Evolutionary conservation across 441 rosid genomes (phyloP).

Genomic region (Eruca vesicaria): DNA sequence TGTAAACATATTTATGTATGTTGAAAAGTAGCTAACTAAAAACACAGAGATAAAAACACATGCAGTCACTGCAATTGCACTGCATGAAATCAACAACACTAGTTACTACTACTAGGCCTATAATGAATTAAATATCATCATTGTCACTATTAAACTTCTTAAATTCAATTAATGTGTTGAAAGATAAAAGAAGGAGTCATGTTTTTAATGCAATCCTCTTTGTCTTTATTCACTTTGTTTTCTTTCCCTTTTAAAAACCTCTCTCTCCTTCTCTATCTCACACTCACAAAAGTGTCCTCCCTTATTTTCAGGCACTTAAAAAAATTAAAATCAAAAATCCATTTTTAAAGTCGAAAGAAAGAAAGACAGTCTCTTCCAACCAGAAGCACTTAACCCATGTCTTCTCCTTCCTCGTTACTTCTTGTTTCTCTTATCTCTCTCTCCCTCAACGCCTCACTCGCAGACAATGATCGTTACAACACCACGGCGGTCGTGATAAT

Average conservation of each 20-base stretch:
- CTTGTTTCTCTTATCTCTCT: conserved; percentile 11
- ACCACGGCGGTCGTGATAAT: conserved; percentile 14
- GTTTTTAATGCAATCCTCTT: conserved; percentile 34
- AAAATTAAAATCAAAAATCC: not conserved
- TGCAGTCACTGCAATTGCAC: conserved; percentile 11
- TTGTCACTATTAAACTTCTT: not conserved
- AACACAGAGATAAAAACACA: conserved; percentile 17
- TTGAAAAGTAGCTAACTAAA: not conserved
- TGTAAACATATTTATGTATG: not conserved
- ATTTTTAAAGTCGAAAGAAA: conserved; percentile 18
- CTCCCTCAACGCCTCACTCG: conserved; percentile 9
- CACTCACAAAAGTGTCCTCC: conserved; percentile 29
- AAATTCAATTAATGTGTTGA: conserved; percentile 19
- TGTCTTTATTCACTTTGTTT: conserved; percentile 40
- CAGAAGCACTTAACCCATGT: conserved; percentile 15
- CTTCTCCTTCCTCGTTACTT: conserved; percentile 21
- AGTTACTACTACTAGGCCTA: conserved; percentile 6
- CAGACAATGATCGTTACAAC: conserved; percentile 3
- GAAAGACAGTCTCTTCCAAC: conserved; percentile 19
- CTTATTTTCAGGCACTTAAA: conserved; percentile 35
- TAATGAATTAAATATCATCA: not conserved
- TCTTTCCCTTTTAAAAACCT: conserved; percentile 19
- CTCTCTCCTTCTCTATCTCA: conserved; percentile 15
- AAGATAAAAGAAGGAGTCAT: conserved; percentile 26
- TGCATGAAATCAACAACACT: conserved; percentile 24